Percentiles rank a stretch among this genome's conserved stretches.
Conservation (phyloP, 768 basidiomycete genomes). For the Agaricus blazei region DNA sequence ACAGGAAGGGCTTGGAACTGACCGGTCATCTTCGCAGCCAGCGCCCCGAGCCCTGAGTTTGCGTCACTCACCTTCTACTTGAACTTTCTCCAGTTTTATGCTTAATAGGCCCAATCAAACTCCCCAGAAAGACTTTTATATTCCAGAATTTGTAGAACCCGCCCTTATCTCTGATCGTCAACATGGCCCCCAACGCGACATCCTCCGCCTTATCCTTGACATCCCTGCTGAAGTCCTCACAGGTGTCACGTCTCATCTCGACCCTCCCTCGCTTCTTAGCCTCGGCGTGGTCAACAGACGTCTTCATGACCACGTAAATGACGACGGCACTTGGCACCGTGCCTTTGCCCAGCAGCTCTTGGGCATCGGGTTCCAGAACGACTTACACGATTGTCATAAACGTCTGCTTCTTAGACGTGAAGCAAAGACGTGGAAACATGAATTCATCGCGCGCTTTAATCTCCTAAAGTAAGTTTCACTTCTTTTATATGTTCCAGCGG, state of each 20-base stretch:
- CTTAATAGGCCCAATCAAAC: slow-evolving; percentile 46
- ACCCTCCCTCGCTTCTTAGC: slow-evolving; percentile 54
- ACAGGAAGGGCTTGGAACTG: slow-evolving; percentile 2
- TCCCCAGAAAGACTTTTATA: slow-evolving; percentile 30
- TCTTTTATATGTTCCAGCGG: not conserved
- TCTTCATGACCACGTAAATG: slow-evolving; percentile 61
- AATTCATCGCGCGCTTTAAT: slow-evolving; percentile 56
- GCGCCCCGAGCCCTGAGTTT: slow-evolving; percentile 16
- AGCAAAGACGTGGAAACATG: slow-evolving; percentile 62
- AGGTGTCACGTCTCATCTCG: slow-evolving; percentile 69
- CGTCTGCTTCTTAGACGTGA: slow-evolving; percentile 51
- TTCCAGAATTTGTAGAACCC: slow-evolving; percentile 25
- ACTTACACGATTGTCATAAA: slow-evolving; percentile 38
- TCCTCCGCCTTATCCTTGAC: slow-evolving; percentile 36
- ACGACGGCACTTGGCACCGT: slow-evolving; percentile 76
- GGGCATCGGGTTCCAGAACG: slow-evolving; percentile 59
- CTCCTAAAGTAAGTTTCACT: slow-evolving; percentile 42
- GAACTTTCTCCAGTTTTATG: slow-evolving; percentile 52
- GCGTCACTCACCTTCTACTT: slow-evolving; percentile 14
- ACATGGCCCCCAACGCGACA: slow-evolving; percentile 42
- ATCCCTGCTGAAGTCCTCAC: slow-evolving; percentile 71
- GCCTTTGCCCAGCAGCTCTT: slow-evolving; percentile 70
- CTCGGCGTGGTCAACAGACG: slow-evolving; percentile 48
- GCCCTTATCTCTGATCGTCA: slow-evolving; percentile 27
- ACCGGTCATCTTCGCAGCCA: slow-evolving; percentile 21